phyloP scores from a whole-genome alignment of 441 rosid genomes.

The Corymbia calophylla region DNA sequence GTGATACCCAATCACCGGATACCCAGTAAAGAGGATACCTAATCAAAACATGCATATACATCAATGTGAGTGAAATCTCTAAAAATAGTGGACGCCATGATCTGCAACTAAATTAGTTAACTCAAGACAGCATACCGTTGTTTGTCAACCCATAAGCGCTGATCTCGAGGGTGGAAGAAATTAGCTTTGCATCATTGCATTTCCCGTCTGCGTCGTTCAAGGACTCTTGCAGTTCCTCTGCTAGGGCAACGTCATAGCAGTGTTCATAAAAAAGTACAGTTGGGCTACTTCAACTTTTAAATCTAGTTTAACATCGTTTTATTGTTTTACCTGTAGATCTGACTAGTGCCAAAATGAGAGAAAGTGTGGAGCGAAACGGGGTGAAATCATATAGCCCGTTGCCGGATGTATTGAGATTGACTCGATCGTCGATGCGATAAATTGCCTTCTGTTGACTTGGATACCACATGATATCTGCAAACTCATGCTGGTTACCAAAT shows the following conservation, averaged over 20 bases:
- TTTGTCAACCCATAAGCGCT: conserved; percentile 45
- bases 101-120: neutral
- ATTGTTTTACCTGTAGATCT: conserved; percentile 35
- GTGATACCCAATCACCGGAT: conserved; percentile 63
- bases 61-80: neutral
- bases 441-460: conserved; percentile 61
- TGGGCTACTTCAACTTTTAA: neutral
- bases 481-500: conserved; percentile 64
- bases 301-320: neutral
- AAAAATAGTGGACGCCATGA: neutral
- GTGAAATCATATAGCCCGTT: conserved; percentile 51
- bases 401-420: conserved; percentile 28
- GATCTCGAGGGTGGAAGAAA: conserved; percentile 8
- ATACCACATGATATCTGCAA: conserved; percentile 68
- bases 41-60: neutral
- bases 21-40: conserved; percentile 45
- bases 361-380: conserved; percentile 46
- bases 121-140: conserved; percentile 17
- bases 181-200: conserved; percentile 22
- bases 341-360: conserved; percentile 21
- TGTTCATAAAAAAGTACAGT: neutral
- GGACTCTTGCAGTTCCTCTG: conserved; percentile 53
- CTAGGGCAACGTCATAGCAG: neutral
- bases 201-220: conserved; percentile 24
- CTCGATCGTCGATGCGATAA: conserved; percentile 58